These are phyloP conservation scores for Neofusicoccum ribis DNA, from an alignment of 2,329 filamentous ascomycete species.

Conservation along the genomic window DNA sequence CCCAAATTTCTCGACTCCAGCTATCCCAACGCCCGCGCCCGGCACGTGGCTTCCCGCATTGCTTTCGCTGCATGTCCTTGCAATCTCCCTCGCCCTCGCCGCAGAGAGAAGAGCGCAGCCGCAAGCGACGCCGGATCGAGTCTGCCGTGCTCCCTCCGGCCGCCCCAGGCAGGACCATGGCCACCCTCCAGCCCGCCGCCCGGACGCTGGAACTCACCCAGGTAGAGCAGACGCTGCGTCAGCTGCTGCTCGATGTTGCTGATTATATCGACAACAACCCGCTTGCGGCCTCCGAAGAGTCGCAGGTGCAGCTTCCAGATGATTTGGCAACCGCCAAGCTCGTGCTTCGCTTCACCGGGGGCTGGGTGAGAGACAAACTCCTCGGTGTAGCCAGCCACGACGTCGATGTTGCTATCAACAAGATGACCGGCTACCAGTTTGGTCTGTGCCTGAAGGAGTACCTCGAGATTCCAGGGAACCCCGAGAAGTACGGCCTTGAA, in stretches of 20 bases:
- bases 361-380: slow-evolving; percentile 85
- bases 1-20: background rate
- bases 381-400: slow-evolving; percentile 72
- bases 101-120: slow-evolving; percentile 27
- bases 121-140: slow-evolving; percentile 35
- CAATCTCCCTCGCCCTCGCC: slow-evolving; percentile 23
- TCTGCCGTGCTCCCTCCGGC: slow-evolving; percentile 2
- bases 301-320: slow-evolving; percentile 41
- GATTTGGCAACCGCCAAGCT: slow-evolving; percentile 48
- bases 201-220: slow-evolving; percentile 61
- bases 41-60: slow-evolving; percentile 20
- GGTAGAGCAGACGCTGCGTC: slow-evolving; percentile 70
- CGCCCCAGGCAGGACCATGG: slow-evolving; percentile 31
- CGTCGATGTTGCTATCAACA: slow-evolving; percentile 83
- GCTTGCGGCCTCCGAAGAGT: slow-evolving; percentile 22
- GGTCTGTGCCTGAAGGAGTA: slow-evolving; percentile 69
- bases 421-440: slow-evolving; percentile 79
- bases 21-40: background rate
- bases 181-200: slow-evolving; percentile 22
- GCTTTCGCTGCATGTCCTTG: slow-evolving; percentile 34
- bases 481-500: slow-evolving; percentile 59
- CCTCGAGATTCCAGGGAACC: slow-evolving; percentile 61
- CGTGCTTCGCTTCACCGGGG: slow-evolving; percentile 76
- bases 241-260: slow-evolving; percentile 81
- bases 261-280: slow-evolving; percentile 59